Base-by-base conservation (phyloP, 2,329 filamentous ascomycete species). In the Sporothrix globosa region DNA sequence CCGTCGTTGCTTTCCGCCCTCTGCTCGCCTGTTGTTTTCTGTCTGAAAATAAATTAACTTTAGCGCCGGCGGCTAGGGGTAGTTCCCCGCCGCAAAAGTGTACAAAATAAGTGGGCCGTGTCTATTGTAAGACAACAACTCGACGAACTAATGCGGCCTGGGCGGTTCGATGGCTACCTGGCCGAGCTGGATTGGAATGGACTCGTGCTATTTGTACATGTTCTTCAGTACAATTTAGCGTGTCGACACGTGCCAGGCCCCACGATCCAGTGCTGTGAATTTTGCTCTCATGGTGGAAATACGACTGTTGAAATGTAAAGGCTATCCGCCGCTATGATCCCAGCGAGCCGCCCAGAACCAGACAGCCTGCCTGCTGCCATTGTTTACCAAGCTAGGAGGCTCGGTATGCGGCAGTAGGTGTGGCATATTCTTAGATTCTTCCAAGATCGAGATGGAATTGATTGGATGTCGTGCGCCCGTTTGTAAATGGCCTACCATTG, bases 1-100 rank as follows among this genome's bases (percentile, higher is more conserved):
- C 61, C 60, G 21, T 63, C 58, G 27, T 21, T 27, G 58, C n/a
- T 21, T n/a, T 52, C 50, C 50, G 50, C 50, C 50, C 27, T 17
- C 52, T 30, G 21, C 10, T 13, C 58, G 66, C 39, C 44, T 46
- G 30, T 48, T 24, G 54, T 53, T 41, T 27, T 54, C 67, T 30
- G 54, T 41, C 46, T 46, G 48, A 69, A 69, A 63, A 63, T 60
- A 71, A 68, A 65, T 34, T 19, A 58, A 54, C 53, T 63, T 68
- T 72, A 72, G 70, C 70, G 70, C 68, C 54, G 70, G 70, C 70
- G 70, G 70, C 70, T 69, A 71, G 34, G 39, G n/a, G 61, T 19
- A 41, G 19, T 11, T 53, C 63, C 46, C 63, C 63, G 46, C 48
- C 17, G 58, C 46, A 41, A 14, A 52, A 39, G 63, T 34, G 61